phyloP scores from a whole-genome alignment of 179 eudicot species.

The Heliamphora pulchella region DNA sequence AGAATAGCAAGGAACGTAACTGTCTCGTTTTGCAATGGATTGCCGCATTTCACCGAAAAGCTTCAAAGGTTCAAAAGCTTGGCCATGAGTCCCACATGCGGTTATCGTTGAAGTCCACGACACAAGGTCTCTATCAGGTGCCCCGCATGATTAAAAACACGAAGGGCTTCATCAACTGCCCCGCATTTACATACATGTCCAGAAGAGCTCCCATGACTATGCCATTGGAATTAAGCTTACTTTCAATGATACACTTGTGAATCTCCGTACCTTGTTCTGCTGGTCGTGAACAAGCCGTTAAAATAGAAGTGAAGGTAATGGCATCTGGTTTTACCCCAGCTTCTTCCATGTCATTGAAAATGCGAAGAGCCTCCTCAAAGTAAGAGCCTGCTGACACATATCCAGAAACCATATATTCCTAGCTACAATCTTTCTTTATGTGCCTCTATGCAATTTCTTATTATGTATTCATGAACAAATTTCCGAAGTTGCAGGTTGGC shows the following conservation, averaged over 20 bases:
- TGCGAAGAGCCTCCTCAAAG: slow-evolving; percentile 27
- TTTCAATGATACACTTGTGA: slow-evolving; percentile 31
- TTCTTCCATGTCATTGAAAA: slow-evolving; percentile 32
- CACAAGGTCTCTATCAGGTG: slow-evolving; percentile 15
- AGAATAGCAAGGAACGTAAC: slow-evolving; percentile 20
- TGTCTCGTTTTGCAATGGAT: slow-evolving; percentile 18
- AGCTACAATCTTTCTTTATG: slow-evolving; percentile 38
- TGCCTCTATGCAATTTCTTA: slow-evolving; percentile 24
- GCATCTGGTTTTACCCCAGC: slow-evolving; percentile 34
- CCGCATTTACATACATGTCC: slow-evolving; percentile 68
- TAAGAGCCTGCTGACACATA: slow-evolving; percentile 31
- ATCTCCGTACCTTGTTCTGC: slow-evolving; percentile 41
- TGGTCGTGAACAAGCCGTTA: slow-evolving; percentile 36
- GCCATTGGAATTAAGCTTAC: slow-evolving; percentile 31
- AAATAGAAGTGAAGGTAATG: slow-evolving; percentile 34
- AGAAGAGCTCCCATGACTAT: slow-evolving; percentile 36
- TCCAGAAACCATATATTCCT: slow-evolving; percentile 50
- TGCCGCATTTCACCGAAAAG: slow-evolving; percentile 18
- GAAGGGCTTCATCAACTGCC: slow-evolving; percentile 27
- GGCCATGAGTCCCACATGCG: slow-evolving; percentile 21
- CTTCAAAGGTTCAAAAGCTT: slow-evolving; percentile 16
- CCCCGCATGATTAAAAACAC: slow-evolving; percentile 11
- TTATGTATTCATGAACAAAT: slow-evolving; percentile 38
- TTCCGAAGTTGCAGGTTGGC: slow-evolving; percentile 36
- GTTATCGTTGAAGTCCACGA: slow-evolving; percentile 26